Conservation (phyloP, 495 filamentous ascomycete species). For the Hypomontagnella submonticulosa region DNA sequence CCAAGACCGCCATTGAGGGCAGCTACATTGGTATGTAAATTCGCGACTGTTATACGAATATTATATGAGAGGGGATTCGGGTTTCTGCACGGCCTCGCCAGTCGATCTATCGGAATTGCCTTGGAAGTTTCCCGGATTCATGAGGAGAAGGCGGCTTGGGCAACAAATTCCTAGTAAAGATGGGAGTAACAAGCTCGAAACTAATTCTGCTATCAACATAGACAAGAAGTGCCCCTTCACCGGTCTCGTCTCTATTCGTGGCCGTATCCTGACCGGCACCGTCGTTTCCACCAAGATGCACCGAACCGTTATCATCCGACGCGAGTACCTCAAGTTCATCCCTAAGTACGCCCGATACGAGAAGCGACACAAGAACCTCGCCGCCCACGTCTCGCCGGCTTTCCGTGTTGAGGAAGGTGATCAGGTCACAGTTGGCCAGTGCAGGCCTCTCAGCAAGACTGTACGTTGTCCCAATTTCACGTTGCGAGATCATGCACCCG, state of each 20-base stretch:
- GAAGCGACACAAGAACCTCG: constrained; percentile 99
- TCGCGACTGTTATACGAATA: constrained; percentile 18
- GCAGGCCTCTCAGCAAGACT: constrained; percentile 97
- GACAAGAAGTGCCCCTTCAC: constrained; percentile 99
- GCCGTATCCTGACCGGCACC: constrained; percentile 98
- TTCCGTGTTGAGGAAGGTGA: constrained; percentile 99
- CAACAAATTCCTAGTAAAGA: constrained; percentile 3
- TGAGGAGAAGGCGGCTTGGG: background rate
- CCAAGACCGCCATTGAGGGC: constrained; percentile 97
- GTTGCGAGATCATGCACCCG: background rate
- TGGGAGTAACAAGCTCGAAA: constrained; percentile 4
- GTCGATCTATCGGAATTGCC: background rate
- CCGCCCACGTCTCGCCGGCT: constrained; percentile 97
- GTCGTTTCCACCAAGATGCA: constrained; percentile 99
- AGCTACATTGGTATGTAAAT: constrained; percentile 92
- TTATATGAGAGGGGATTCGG: background rate
- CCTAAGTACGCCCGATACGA: constrained; percentile 99
- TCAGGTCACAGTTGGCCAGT: constrained; percentile 98
- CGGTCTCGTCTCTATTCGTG: constrained; percentile 96
- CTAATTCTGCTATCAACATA: constrained; percentile 55
- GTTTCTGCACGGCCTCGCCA: background rate
- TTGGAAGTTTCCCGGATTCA: background rate
- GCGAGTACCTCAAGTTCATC: constrained; percentile 99
- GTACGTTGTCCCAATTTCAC: constrained; percentile 66
- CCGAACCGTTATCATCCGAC: constrained; percentile 98